phyloP scores from a whole-genome alignment of 306 rosid species.

The Vigna trinervia region DNA sequence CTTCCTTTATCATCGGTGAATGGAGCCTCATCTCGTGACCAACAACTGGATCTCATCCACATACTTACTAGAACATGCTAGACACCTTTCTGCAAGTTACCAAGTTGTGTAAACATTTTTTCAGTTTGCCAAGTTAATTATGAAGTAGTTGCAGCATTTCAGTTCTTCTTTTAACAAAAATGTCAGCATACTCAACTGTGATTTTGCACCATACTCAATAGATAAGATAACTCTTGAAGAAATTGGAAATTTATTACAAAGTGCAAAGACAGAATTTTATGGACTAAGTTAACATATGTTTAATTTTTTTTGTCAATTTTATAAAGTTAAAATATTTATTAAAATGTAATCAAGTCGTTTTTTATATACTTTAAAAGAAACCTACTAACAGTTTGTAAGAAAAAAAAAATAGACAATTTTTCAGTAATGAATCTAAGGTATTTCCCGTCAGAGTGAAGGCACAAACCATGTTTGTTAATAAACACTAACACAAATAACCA shows the following conservation, averaged over 20 bases:
- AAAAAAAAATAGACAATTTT: too few species aligned
- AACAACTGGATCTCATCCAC: constrained; percentile 9
- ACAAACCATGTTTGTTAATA: too few species aligned
- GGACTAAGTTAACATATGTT: too few species aligned
- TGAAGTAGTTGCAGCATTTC: constrained; percentile 1
- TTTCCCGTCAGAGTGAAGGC: too few species aligned
- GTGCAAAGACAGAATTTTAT: too few species aligned
- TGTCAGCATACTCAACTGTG: background rate
- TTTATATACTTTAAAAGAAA: too few species aligned
- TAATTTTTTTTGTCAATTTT: too few species aligned
- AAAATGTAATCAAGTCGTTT: too few species aligned
- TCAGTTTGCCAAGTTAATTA: background rate
- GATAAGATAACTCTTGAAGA: background rate
- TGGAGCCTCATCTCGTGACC: constrained; percentile 45
- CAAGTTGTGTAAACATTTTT: background rate
- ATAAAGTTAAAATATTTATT: too few species aligned
- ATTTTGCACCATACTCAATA: background rate
- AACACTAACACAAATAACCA: too few species aligned
- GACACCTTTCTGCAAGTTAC: constrained; percentile 9
- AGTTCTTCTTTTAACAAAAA: background rate
- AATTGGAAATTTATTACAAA: background rate
- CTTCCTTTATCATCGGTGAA: constrained; percentile 34
- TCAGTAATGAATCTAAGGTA: background rate
- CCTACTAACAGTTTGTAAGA: too few species aligned
- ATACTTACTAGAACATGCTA: constrained; percentile 12